phyloP scores from a whole-genome alignment of 805 yeast genomes.

The Metschnikowia sp. region DNA sequence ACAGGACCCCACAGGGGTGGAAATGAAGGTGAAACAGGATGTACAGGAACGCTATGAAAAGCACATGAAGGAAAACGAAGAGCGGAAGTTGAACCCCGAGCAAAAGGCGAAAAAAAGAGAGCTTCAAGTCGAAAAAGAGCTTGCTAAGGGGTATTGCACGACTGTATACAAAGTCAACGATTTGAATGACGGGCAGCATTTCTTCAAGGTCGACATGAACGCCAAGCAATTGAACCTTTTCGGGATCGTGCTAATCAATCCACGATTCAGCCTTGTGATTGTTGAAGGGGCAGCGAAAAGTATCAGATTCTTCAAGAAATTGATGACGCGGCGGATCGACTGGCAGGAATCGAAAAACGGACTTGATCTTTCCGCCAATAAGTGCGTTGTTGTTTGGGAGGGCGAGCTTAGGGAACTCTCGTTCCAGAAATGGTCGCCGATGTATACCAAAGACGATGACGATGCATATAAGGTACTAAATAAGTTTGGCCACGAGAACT shows the following conservation, averaged over 20 bases:
- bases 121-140: conserved; percentile 45
- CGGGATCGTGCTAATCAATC: conserved; percentile 57
- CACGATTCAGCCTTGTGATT: conserved; percentile 54
- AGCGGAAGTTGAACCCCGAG: conserved; percentile 59
- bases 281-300: conserved; percentile 72
- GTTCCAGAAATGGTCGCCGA: conserved; percentile 70
- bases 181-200: conserved; percentile 61
- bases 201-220: conserved; percentile 72
- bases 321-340: conserved; percentile 57
- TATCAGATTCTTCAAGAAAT: conserved; percentile 57
- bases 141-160: conserved; percentile 49
- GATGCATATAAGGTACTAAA: conserved; percentile 48
- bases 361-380: conserved; percentile 40
- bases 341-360: conserved; percentile 52
- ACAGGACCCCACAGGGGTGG: conserved; percentile 85
- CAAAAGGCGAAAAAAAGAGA: conserved; percentile 49
- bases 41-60: conserved; percentile 55
- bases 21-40: conserved; percentile 63
- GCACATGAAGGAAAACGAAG: conserved; percentile 62
- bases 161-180: conserved; percentile 57
- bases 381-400: conserved; percentile 60
- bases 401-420: conserved; percentile 55
- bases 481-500: conserved; percentile 54
- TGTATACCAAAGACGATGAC: conserved; percentile 48
- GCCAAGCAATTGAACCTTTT: conserved; percentile 67